These are phyloP conservation scores for Citrus australasica DNA, from an alignment of 345 rosid genomes.

Conservation along the genomic window DNA sequence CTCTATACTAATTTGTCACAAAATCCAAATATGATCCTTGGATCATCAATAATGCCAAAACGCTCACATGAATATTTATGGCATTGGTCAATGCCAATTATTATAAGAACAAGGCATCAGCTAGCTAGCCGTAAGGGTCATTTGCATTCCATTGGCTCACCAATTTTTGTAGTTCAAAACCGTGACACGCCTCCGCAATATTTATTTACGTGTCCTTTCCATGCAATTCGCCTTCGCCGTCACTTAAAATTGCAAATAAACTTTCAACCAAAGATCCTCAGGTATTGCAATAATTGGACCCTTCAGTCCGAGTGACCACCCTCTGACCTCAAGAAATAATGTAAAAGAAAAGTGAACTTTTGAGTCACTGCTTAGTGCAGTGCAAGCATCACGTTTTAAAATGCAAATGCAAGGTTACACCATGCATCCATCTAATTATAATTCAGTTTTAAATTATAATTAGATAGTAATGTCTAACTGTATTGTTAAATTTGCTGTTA, in stretches of 20 bases:
- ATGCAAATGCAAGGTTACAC: neutral
- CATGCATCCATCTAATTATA: too few species aligned
- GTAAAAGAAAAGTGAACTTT: neutral
- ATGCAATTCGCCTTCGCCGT: neutral
- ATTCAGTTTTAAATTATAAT: neutral
- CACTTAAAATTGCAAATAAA: constrained; percentile 2
- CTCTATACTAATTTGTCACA: neutral
- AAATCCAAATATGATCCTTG: neutral
- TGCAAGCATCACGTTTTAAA: neutral
- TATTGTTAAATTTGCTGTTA: too few species aligned
- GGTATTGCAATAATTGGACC: neutral
- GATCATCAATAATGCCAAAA: neutral
- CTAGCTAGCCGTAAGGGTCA: neutral
- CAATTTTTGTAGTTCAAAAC: constrained; percentile 1
- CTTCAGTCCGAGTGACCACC: neutral
- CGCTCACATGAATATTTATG: constrained; percentile 10
- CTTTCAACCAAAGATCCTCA: neutral
- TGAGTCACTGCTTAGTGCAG: neutral
- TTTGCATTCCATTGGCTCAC: constrained; percentile 16
- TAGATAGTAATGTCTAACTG: neutral
- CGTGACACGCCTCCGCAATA: constrained; percentile 5
- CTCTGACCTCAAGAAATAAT: neutral
- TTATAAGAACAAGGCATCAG: neutral
- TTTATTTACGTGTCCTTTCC: neutral
- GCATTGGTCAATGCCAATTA: constrained; percentile 3